Evolutionary conservation across 345 rosid genomes (phyloP).

Genomic region (Salix suchowensis): DNA sequence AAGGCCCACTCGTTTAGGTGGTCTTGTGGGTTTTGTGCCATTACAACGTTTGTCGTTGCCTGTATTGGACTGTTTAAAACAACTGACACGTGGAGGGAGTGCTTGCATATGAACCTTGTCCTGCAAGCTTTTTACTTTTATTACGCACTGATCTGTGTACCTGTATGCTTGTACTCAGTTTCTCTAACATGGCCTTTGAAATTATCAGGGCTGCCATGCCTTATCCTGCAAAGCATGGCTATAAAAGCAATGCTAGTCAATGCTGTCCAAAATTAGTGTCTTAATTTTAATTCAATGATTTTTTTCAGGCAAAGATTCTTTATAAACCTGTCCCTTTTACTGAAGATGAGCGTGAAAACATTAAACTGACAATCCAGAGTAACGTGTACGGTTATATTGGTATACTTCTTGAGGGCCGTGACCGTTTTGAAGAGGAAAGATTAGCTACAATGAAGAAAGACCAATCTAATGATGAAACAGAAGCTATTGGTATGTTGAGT

Average conservation of each 20-base stretch:
- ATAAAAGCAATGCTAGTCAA: not conserved
- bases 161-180: not conserved
- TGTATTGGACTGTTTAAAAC: not conserved
- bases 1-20: not conserved
- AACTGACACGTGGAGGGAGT: not conserved
- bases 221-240: not conserved
- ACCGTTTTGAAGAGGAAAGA: constrained; percentile 86
- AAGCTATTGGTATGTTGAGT: constrained; percentile 31
- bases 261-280: not conserved
- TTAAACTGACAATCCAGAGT: constrained; percentile 76
- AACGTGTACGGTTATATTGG: constrained; percentile 91
- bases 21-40: not conserved
- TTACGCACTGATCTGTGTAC: not conserved
- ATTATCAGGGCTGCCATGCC: not conserved
- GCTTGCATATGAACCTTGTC: not conserved
- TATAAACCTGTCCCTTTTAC: constrained; percentile 79
- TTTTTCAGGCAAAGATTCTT: constrained; percentile 86
- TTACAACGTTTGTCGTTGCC: not conserved
- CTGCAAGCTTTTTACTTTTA: not conserved
- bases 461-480: constrained; percentile 25
- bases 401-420: constrained; percentile 93
- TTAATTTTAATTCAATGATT: not conserved
- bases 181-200: not conserved
- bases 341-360: constrained; percentile 76
- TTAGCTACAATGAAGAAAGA: constrained; percentile 39